Percentiles rank a stretch among this genome's conserved stretches.
phyloP scores from a whole-genome alignment of 352 stramenopile species.

The Pythium grandisporangium region DNA sequence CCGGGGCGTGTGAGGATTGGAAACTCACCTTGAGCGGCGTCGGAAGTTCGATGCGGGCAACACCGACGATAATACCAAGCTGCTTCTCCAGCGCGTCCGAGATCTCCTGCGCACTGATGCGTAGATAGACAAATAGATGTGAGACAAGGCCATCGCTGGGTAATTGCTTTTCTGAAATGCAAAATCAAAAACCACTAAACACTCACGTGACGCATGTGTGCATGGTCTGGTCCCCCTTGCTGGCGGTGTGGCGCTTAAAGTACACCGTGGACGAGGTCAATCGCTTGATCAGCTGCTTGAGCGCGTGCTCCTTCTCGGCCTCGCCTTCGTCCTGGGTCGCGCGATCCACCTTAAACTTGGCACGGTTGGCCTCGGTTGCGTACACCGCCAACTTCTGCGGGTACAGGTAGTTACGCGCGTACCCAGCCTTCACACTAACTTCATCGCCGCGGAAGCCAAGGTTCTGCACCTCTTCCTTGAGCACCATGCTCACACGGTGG shows the following conservation, averaged over 20 bases:
- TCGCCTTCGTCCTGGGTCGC: conserved; percentile 31
- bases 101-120: conserved; percentile 65
- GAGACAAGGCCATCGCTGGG: neutral
- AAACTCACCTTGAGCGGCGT: conserved; percentile 55
- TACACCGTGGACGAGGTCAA: conserved; percentile 48
- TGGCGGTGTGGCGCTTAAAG: conserved; percentile 77
- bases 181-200: neutral
- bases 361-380: conserved; percentile 85
- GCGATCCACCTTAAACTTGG: conserved; percentile 75
- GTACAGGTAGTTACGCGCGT: conserved; percentile 92
- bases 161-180: neutral
- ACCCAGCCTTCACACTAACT: conserved; percentile 89
- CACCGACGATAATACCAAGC: conserved; percentile 68
- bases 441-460: conserved; percentile 88
- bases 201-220: conserved; percentile 61
- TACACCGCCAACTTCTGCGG: conserved; percentile 92
- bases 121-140: neutral
- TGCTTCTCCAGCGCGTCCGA: conserved; percentile 83
- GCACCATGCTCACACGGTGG: conserved; percentile 78
- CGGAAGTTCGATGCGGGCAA: conserved; percentile 65
- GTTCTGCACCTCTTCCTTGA: conserved; percentile 78
- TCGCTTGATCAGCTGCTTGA: conserved; percentile 52
- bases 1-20: neutral
- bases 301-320: conserved; percentile 49
- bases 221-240: conserved; percentile 46